These are phyloP conservation scores for Oryza rufipogon DNA, from an alignment of 176 grass and related monocot genomes.

Conservation along the genomic window DNA sequence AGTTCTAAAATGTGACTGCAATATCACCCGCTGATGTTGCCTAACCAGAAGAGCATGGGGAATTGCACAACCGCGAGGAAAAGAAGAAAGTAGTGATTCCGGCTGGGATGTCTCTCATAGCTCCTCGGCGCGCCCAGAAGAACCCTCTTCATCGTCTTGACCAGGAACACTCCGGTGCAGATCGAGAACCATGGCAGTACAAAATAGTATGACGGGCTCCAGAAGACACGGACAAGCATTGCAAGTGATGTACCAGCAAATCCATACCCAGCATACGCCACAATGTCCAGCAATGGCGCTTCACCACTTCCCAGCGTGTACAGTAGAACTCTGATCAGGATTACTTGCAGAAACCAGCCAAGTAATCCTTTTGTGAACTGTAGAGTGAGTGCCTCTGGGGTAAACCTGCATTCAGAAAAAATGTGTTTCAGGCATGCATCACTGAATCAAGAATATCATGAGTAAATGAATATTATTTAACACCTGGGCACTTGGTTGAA, in stretches of 20 bases:
- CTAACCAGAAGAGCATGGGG: conserved; percentile 49
- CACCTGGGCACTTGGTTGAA: not conserved
- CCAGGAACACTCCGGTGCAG: conserved; percentile 75
- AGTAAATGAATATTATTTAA: not conserved
- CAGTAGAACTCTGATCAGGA: conserved; percentile 63
- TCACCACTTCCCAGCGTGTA: conserved; percentile 69
- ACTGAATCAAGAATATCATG: not conserved
- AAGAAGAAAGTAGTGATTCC: conserved; percentile 80
- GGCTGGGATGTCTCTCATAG: conserved; percentile 49
- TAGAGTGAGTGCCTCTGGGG: conserved; percentile 71
- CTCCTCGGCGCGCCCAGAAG: conserved; percentile 45
- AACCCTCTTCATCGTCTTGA: conserved; percentile 82
- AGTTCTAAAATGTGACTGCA: not conserved
- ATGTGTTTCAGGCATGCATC: not conserved
- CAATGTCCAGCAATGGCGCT: conserved; percentile 64
- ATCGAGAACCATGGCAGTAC: conserved; percentile 72
- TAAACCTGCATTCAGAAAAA: conserved; percentile 65
- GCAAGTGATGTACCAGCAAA: conserved; percentile 62
- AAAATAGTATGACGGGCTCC: conserved; percentile 67
- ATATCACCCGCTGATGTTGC: conserved; percentile 23
- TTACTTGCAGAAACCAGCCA: conserved; percentile 71
- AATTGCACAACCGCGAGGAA: conserved; percentile 69
- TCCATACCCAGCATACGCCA: conserved; percentile 74
- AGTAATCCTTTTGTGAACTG: conserved; percentile 74
- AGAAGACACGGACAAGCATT: conserved; percentile 61